These are phyloP conservation scores for Calonectria fujianensis DNA, from an alignment of 2,329 filamentous ascomycete genomes.

Conservation along the genomic window DNA sequence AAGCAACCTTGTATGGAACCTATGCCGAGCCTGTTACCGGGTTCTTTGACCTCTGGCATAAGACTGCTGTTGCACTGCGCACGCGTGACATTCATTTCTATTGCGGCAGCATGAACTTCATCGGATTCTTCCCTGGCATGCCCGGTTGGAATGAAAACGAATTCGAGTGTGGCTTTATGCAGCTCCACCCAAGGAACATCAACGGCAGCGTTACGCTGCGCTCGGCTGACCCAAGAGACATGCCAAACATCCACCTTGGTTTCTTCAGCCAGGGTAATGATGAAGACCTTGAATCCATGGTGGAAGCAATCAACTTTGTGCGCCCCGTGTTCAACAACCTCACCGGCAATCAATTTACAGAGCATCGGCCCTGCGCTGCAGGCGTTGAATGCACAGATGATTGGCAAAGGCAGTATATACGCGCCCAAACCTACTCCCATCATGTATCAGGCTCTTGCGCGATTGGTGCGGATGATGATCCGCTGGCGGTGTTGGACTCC, in stretches of 20 bases:
- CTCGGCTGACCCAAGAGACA: constrained; percentile 77
- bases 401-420: constrained; percentile 52
- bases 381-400: constrained; percentile 31
- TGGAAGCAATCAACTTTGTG: constrained; percentile 73
- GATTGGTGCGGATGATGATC: constrained; percentile 57
- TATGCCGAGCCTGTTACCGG: neutral
- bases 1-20: neutral
- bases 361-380: neutral
- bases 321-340: constrained; percentile 58
- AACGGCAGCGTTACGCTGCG: constrained; percentile 77
- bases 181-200: constrained; percentile 73
- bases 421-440: constrained; percentile 59
- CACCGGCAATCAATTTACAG: constrained; percentile 41
- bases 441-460: constrained; percentile 60
- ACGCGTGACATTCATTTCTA: neutral
- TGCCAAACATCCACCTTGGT: constrained; percentile 78
- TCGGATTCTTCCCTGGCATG: neutral
- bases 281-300: constrained; percentile 72
- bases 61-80: neutral
- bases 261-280: constrained; percentile 73
- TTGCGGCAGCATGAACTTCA: constrained; percentile 1
- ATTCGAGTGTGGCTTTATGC: neutral
- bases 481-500: constrained; percentile 67
- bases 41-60: neutral
- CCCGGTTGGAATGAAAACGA: constrained; percentile 1